A percentile compares a stretch with the other conserved stretches of the same genome.
These are phyloP conservation scores for Zygotorulaspora danielsina DNA, from an alignment of 805 yeast genomes.

Conservation along the genomic window DNA sequence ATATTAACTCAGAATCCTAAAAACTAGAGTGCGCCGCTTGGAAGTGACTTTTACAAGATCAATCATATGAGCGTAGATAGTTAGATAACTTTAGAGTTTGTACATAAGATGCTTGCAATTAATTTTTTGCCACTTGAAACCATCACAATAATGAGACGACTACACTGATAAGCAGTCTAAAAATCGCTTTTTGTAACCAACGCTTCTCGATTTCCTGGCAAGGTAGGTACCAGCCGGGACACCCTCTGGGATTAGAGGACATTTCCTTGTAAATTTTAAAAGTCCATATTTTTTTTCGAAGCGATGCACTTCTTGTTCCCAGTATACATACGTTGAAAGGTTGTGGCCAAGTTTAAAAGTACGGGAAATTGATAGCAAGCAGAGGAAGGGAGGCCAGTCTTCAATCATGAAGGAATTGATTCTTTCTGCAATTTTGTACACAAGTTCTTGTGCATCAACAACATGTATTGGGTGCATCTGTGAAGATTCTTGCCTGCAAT, in stretches of 20 bases:
- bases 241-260: conserved; percentile 13
- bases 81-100: too few relatives aligned
- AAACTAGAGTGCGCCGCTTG: too few relatives aligned
- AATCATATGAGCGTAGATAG: too few relatives aligned
- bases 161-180: conserved; percentile 1
- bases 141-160: not conserved
- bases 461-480: not conserved
- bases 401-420: conserved; percentile 19
- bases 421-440: conserved; percentile 9
- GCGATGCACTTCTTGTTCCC: conserved; percentile 17
- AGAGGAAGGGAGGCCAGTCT: conserved; percentile 30
- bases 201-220: conserved; percentile 7
- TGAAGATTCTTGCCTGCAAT: not conserved
- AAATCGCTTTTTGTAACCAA: conserved; percentile 17
- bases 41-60: too few relatives aligned
- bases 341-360: conserved; percentile 1
- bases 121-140: not conserved
- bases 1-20: conserved; percentile 10
- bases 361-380: conserved; percentile 14
- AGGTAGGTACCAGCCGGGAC: conserved; percentile 10
- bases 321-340: conserved; percentile 4
- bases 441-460: conserved; percentile 1
- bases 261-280: conserved; percentile 7
- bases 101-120: not conserved
- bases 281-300: conserved; percentile 16